These are phyloP conservation scores for Salvia hispanica DNA, from an alignment of 257 asterid species.

Conservation along the genomic window DNA sequence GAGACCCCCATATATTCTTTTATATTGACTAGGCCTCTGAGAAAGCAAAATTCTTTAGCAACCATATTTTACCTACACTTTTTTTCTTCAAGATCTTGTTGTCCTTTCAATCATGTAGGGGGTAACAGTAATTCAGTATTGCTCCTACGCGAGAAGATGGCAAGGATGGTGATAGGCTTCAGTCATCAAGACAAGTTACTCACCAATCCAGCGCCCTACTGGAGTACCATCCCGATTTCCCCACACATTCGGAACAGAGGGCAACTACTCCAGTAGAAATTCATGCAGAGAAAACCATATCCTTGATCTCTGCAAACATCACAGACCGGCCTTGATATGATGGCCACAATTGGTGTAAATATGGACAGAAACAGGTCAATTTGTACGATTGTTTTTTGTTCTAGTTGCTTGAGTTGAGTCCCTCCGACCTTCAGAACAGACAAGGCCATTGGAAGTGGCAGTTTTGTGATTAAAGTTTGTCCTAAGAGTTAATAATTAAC, in stretches of 20 bases:
- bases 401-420: too few species aligned
- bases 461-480: too few species aligned
- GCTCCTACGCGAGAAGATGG: constrained; percentile 31
- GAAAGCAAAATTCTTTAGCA: not conserved
- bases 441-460: too few species aligned
- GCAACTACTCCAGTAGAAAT: constrained; percentile 29
- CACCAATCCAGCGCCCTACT: too few species aligned
- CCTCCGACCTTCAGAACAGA: too few species aligned
- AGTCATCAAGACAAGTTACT: constrained; percentile 30
- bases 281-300: constrained; percentile 40
- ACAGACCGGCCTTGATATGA: constrained; percentile 55
- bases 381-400: too few species aligned
- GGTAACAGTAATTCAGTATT: constrained; percentile 4
- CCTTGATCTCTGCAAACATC: constrained; percentile 28
- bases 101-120: constrained; percentile 37
- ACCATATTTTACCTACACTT: not conserved
- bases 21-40: not conserved
- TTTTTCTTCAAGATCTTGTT: constrained; percentile 17
- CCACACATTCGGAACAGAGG: too few species aligned
- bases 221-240: too few species aligned
- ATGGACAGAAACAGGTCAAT: constrained; percentile 88
- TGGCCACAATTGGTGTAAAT: constrained; percentile 88
- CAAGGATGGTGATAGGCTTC: constrained; percentile 28
- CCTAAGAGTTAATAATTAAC: too few species aligned
- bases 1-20: constrained; percentile 2